These are phyloP conservation scores for Calonectria honghensis DNA, from an alignment of 2,329 filamentous ascomycete species.

Conservation along the genomic window DNA sequence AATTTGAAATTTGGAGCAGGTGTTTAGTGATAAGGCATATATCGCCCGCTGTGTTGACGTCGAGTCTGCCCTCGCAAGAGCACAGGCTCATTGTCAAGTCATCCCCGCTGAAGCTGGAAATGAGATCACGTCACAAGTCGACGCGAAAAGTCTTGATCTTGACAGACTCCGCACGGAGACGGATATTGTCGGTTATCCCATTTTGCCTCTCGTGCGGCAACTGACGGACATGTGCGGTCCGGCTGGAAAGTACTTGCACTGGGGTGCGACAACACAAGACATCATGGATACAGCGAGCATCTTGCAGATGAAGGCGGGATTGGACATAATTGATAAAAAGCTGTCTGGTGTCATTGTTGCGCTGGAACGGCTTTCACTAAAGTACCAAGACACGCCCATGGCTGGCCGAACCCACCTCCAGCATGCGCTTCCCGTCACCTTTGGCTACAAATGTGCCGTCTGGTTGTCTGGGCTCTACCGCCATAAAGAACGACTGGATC, in stretches of 20 bases:
- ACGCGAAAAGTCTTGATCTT: constrained; percentile 5
- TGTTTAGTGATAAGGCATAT: constrained; percentile 1
- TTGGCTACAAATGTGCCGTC: constrained; percentile 9
- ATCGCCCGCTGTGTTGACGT: not conserved
- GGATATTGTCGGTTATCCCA: constrained; percentile 1
- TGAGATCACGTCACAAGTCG: constrained; percentile 1
- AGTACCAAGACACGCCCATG: constrained; percentile 17
- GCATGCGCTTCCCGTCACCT: constrained; percentile 3
- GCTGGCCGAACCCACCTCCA: constrained; percentile 14
- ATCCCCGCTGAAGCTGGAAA: not conserved
- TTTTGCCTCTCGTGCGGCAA: constrained; percentile 51
- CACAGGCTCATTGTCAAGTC: not conserved
- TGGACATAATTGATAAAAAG: not conserved
- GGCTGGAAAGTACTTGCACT: constrained; percentile 68
- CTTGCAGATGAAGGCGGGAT: constrained; percentile 4
- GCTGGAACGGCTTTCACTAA: not conserved
- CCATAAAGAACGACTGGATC: not conserved
- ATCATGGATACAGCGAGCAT: constrained; percentile 73
- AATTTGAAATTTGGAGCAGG: not conserved
- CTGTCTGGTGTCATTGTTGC: not conserved
- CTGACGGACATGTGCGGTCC: constrained; percentile 17
- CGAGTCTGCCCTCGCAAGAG: constrained; percentile 2
- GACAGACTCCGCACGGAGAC: not conserved
- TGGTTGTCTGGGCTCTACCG: constrained; percentile 11
- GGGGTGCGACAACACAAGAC: constrained; percentile 76